Conservation (phyloP, 148 eudicot genomes). For the Arbutus unedo region DNA sequence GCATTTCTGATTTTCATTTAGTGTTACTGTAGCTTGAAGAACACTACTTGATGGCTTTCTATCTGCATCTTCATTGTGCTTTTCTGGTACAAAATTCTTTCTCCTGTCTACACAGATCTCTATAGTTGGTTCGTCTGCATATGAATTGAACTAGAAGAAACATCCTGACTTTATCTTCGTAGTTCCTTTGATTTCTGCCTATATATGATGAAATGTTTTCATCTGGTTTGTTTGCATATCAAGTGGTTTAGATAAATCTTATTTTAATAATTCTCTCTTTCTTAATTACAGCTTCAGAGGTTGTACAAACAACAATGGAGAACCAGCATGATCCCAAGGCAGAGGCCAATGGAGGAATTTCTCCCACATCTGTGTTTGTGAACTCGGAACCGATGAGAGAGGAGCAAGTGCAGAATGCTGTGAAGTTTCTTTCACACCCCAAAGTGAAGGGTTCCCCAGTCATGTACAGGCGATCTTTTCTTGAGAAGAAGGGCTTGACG, state of each 20-base stretch:
- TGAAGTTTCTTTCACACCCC: conserved; percentile 90
- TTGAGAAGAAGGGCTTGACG: conserved; percentile 93
- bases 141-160: background rate
- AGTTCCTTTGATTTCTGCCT: background rate
- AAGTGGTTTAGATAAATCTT: background rate
- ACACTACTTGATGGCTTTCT: background rate
- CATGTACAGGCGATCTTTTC: conserved; percentile 86
- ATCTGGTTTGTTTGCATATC: background rate
- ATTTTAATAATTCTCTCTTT: background rate
- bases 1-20: background rate
- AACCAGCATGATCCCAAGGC: conserved; percentile 32
- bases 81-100: background rate
- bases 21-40: background rate
- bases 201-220: background rate
- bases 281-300: conserved; percentile 34
- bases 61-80: background rate
- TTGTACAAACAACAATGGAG: conserved; percentile 27
- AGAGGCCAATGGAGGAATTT: conserved; percentile 40
- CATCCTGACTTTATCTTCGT: background rate
- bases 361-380: conserved; percentile 70
- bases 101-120: background rate
- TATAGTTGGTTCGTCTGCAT: background rate
- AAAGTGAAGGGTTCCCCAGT: conserved; percentile 92
- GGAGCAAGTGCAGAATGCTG: conserved; percentile 92
- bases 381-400: conserved; percentile 82